Evolutionary conservation across 352 stramenopile species (phyloP), one percentile per base, ranked within the genome.

Genomic region (Phytophthora cactorum): DNA sequence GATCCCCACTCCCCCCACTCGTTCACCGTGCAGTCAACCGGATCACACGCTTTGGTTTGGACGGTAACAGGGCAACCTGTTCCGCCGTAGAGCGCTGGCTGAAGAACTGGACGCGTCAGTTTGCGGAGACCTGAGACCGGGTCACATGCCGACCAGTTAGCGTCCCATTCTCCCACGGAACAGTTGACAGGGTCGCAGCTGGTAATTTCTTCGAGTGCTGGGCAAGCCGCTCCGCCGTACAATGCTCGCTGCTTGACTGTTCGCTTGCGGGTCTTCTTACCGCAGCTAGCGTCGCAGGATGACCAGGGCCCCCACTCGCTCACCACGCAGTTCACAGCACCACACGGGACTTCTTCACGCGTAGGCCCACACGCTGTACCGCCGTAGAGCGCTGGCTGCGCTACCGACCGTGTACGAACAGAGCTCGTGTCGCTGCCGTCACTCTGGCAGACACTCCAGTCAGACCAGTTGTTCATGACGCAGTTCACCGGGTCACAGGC

Each of bases 401-500:
- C 52, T 3, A 86, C 64, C 0, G 52, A 61, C 2, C 78, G 78
- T 1, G 78, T 81, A 10, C 65, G 78, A 8, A 66, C 56, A 22
- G 72, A 81, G 5, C 46, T 74, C 15, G 34, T 51, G 36, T 77
- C 75, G 2, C 11, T 61, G 12, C 68, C 67, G 5, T 72, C 63
- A 9, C 28, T 47, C 0, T 69, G 68, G 56, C 78, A 86, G 7
- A 55, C 50, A 8, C 68, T 81, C 73, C 72, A 84, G 0, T 53
- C n/a, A 0, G 65, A 66, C 78, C 78, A 89, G 0, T 32, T 2
- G 0, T 47, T 53, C 68, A 84, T 73, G 38, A 78, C 64, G 17
- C 82, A 90, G 58, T 85, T 67, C 14, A 89, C 72, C 0, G 80
- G 66, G 41, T 88, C 78, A 36, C 82, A 91, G 2, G 27, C 15